Conservation (phyloP, 1,284 basidiomycete genomes). For the Sanghuangporus baumii region DNA sequence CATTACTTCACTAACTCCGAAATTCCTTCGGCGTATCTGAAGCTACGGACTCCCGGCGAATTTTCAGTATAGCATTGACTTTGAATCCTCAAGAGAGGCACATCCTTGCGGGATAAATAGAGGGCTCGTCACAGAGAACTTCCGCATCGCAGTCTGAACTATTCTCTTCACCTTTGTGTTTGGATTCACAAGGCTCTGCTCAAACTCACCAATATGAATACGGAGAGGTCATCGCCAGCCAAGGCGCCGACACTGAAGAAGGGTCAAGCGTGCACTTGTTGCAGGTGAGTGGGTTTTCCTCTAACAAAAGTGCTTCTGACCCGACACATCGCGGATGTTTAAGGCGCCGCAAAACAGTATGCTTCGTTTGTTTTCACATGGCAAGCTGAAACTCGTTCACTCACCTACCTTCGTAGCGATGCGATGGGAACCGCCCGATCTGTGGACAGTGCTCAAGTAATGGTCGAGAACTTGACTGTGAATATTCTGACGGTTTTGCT, state of each 20-base stretch:
- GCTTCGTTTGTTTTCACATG: neutral
- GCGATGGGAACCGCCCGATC: constrained; percentile 34
- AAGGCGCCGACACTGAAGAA: constrained; percentile 22
- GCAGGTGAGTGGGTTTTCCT: constrained; percentile 19
- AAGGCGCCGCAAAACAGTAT: constrained; percentile 37
- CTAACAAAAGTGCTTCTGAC: neutral
- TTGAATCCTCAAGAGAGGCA: neutral
- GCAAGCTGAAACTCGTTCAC: neutral
- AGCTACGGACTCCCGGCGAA: neutral
- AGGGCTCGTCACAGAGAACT: neutral
- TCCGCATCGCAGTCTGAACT: neutral
- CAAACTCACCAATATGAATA: neutral
- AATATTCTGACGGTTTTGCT: constrained; percentile 33
- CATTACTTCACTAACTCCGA: neutral
- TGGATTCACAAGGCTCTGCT: neutral
- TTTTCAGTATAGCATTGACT: neutral
- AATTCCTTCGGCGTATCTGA: neutral
- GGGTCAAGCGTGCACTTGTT: constrained; percentile 25
- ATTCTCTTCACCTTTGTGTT: neutral
- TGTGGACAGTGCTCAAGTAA: constrained; percentile 33
- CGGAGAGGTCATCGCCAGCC: neutral
- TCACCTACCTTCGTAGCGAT: constrained; percentile 27
- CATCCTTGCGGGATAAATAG: neutral
- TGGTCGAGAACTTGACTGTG: constrained; percentile 34
- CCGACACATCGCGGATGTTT: neutral